phyloP scores from a whole-genome alignment of 306 rosid species.

The Gastrolobium bilobum region DNA sequence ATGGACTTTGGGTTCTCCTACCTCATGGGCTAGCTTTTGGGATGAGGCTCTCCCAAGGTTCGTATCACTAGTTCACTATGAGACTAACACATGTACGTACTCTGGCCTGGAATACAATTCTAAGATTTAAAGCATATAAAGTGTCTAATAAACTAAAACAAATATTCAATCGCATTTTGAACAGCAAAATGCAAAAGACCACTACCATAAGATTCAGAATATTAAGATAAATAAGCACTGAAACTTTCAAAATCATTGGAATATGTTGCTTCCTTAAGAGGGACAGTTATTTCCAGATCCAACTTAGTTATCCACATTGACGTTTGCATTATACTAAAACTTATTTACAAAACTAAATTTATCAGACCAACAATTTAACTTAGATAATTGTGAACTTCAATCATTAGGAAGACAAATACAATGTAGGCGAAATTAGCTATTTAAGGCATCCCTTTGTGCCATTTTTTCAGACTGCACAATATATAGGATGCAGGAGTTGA shows the following conservation, averaged over 20 bases:
- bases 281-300: conserved; percentile 9
- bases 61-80: not conserved
- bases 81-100: not conserved
- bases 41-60: too few relatives aligned
- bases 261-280: not conserved
- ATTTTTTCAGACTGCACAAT: conserved; percentile 14
- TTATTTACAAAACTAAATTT: not conserved
- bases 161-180: conserved; percentile 16
- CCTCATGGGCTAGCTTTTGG: too few relatives aligned
- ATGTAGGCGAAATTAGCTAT: conserved; percentile 9
- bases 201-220: not conserved
- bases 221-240: conserved; percentile 7
- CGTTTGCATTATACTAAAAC: conserved; percentile 16
- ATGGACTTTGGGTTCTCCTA: too few relatives aligned
- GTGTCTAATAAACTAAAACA: conserved; percentile 11
- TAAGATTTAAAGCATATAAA: not conserved
- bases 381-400: conserved; percentile 23
- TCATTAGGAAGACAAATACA: conserved; percentile 18
- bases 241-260: not conserved
- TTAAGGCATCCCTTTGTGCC: conserved; percentile 11
- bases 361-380: conserved; percentile 13
- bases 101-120: conserved; percentile 3
- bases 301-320: conserved; percentile 19
- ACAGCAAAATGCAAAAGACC: not conserved
- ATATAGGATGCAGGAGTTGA: conserved; percentile 32